Percentiles rank a stretch among this genome's conserved stretches.
Conservation (phyloP, 2,329 filamentous ascomycete genomes). For the Teratosphaeria nubilosa region DNA sequence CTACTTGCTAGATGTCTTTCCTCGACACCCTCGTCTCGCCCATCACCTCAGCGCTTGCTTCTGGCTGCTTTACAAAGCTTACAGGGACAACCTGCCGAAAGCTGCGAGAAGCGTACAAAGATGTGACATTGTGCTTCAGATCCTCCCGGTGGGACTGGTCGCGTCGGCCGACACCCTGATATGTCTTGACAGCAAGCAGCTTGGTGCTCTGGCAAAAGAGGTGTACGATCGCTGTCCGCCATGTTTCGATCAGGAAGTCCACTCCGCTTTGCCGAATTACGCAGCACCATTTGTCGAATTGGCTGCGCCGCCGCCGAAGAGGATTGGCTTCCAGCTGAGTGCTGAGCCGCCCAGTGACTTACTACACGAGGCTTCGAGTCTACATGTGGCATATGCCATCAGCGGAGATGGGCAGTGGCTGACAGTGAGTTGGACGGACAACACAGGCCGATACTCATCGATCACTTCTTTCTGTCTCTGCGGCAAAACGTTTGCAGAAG, state of each 20-base stretch:
- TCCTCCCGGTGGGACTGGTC: constrained; percentile 60
- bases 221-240: constrained; percentile 64
- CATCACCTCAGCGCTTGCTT: constrained; percentile 67
- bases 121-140: constrained; percentile 63
- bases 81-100: constrained; percentile 55
- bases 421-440: constrained; percentile 72
- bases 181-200: constrained; percentile 50
- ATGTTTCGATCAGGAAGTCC: constrained; percentile 11
- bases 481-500: constrained; percentile 52
- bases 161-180: constrained; percentile 53
- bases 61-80: constrained; percentile 59
- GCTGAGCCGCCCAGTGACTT: constrained; percentile 60
- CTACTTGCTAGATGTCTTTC: constrained; percentile 63
- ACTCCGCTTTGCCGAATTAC: constrained; percentile 34
- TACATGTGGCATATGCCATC: constrained; percentile 70
- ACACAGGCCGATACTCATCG: constrained; percentile 61
- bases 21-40: constrained; percentile 8
- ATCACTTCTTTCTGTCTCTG: constrained; percentile 61
- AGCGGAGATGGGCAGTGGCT: constrained; percentile 71
- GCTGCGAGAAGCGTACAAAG: constrained; percentile 39
- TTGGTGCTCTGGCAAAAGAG: constrained; percentile 58
- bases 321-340: constrained; percentile 65
- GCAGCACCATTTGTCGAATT: constrained; percentile 63
- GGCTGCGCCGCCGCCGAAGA: constrained; percentile 58
- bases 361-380: constrained; percentile 66